phyloP scores from a whole-genome alignment of 306 rosid genomes.

The Prunus padus region DNA sequence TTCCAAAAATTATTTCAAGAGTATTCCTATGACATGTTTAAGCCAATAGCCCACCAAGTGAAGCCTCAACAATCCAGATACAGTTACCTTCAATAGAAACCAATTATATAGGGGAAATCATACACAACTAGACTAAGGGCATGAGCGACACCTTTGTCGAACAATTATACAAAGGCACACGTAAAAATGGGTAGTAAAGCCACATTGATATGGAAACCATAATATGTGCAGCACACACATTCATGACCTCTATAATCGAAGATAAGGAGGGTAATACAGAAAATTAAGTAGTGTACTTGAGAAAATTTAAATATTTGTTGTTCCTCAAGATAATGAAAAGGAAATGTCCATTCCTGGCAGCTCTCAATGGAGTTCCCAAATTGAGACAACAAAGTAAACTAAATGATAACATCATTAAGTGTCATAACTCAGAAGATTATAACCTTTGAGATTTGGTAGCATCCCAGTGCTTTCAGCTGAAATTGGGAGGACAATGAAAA shows the following conservation, averaged over 20 bases:
- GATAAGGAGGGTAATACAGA: too few relatives aligned
- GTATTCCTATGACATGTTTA: background rate
- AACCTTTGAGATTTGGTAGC: constrained; percentile 69
- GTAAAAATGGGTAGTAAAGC: background rate
- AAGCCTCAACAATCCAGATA: background rate
- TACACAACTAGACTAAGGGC: background rate
- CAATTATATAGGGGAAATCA: background rate
- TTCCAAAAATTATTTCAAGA: background rate
- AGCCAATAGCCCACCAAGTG: background rate
- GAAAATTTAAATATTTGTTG: too few relatives aligned
- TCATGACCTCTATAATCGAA: background rate
- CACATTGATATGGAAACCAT: background rate
- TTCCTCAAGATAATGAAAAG: background rate
- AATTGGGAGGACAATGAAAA: constrained; percentile 53
- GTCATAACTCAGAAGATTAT: background rate
- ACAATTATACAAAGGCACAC: background rate
- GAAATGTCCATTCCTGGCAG: background rate
- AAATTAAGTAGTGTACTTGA: too few relatives aligned
- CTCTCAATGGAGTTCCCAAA: background rate
- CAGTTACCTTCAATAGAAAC: background rate
- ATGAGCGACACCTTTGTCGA: background rate
- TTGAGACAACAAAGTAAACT: background rate
- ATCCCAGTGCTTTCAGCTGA: constrained; percentile 78
- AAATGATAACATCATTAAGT: background rate
- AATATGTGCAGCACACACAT: background rate